These are phyloP conservation scores for Elsinoe batatas DNA, from an alignment of 2,329 filamentous ascomycete genomes.

Conservation along the genomic window DNA sequence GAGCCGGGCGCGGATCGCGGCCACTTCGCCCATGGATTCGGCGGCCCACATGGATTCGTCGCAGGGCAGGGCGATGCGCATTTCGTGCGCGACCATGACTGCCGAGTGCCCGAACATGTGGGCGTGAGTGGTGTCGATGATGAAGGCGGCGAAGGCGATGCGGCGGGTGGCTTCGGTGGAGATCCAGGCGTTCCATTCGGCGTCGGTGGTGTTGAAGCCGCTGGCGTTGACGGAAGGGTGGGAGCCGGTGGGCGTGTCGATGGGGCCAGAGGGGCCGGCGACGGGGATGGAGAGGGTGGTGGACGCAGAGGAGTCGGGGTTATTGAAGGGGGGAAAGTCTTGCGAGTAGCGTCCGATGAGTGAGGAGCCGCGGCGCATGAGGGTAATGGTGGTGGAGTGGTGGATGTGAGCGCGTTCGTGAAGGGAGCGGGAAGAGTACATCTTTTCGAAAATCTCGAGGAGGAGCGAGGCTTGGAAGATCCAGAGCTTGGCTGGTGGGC, in stretches of 20 bases:
- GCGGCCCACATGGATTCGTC: conserved; percentile 91
- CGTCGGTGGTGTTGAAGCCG: conserved; percentile 58
- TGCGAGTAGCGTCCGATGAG: conserved; percentile 75
- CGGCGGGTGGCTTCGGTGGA: conserved; percentile 83
- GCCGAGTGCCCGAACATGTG: conserved; percentile 97
- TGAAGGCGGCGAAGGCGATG: conserved; percentile 85
- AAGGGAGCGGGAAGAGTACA: conserved; percentile 84
- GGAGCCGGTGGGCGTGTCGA: conserved; percentile 36
- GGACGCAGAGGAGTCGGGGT: conserved; percentile 44
- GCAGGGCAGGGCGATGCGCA: conserved; percentile 82
- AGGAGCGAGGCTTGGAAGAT: conserved; percentile 85
- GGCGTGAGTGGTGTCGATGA: conserved; percentile 90
- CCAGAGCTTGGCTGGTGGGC: conserved; percentile 90
- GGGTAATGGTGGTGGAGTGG: conserved; percentile 85
- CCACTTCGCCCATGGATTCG: conserved; percentile 76
- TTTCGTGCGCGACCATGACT: conserved; percentile 93
- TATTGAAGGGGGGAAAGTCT: conserved; percentile 66
- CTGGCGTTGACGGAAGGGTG: conserved; percentile 36
- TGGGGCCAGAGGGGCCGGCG: conserved; percentile 32
- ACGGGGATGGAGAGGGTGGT: conserved; percentile 39
- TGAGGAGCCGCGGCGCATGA: conserved; percentile 90
- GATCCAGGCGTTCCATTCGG: conserved; percentile 96
- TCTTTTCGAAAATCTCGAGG: conserved; percentile 92
- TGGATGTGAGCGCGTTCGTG: conserved; percentile 96
- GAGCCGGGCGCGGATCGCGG: conserved; percentile 69